Percentiles rank a stretch among this genome's conserved stretches.
phyloP scores from a whole-genome alignment of 1,139 yeast species.

The Lodderomyces pseudojiufengensis region DNA sequence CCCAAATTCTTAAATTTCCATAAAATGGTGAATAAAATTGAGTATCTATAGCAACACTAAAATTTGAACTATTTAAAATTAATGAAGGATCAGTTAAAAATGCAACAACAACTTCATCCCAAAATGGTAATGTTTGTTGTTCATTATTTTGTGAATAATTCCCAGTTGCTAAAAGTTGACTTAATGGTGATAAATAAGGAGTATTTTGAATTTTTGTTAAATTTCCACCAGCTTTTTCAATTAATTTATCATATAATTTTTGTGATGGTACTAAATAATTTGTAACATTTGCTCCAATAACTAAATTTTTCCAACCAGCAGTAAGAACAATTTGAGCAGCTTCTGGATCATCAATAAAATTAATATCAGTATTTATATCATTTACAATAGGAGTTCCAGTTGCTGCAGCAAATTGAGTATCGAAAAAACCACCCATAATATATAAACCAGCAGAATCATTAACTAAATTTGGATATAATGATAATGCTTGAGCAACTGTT shows the following conservation, averaged over 20 bases:
- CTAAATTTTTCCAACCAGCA: constrained; percentile 33
- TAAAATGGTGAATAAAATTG: constrained; percentile 37
- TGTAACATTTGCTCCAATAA: constrained; percentile 40
- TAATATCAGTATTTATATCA: constrained; percentile 40
- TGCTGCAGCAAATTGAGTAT: constrained; percentile 33
- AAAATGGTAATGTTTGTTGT: constrained; percentile 30
- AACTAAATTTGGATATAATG: constrained; percentile 33
- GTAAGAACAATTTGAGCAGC: constrained; percentile 40
- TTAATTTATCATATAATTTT: constrained; percentile 28
- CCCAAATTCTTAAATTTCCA: constrained; percentile 33
- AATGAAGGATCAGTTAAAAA: constrained; percentile 32
- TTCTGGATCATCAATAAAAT: constrained; percentile 41
- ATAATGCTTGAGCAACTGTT: constrained; percentile 40
- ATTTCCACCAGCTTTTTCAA: constrained; percentile 29
- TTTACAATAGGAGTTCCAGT: constrained; percentile 23
- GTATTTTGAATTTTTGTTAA: constrained; percentile 19
- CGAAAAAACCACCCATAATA: constrained; percentile 42
- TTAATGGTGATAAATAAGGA: constrained; percentile 23
- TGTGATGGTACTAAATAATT: constrained; percentile 37
- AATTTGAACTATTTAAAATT: constrained; percentile 21
- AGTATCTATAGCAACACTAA: constrained; percentile 33
- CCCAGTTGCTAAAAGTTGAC: constrained; percentile 26
- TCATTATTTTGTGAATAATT: constrained; percentile 24
- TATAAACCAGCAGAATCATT: constrained; percentile 37
- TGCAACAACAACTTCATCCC: constrained; percentile 38